These are phyloP conservation scores for Incumbomyces lentus DNA, from an alignment of 2,329 filamentous ascomycete genomes.

Conservation along the genomic window DNA sequence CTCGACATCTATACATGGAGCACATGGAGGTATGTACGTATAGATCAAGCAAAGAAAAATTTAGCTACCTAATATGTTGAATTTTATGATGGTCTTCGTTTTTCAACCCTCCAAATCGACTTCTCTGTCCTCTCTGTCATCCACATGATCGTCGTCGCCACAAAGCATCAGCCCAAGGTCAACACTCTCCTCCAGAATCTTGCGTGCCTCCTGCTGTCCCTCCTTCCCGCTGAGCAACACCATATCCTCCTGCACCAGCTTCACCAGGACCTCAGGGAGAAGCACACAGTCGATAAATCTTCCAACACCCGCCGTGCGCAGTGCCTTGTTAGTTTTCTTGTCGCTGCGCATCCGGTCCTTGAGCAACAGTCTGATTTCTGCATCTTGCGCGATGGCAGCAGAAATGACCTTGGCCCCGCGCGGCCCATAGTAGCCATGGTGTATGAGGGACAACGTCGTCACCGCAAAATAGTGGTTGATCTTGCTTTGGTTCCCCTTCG, in stretches of 20 bases:
- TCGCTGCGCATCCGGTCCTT: conserved; percentile 43
- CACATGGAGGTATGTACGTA: too few species aligned
- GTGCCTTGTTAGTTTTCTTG: conserved; percentile 43
- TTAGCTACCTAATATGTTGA: too few species aligned
- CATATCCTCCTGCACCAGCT: conserved; percentile 52
- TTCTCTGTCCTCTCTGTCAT: conserved; percentile 27
- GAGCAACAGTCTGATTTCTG: conserved; percentile 48
- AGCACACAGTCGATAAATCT: conserved; percentile 64
- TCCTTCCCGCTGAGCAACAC: conserved; percentile 27
- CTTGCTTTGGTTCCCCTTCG: conserved; percentile 14
- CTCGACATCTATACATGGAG: too few species aligned
- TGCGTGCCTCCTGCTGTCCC: conserved; percentile 29
- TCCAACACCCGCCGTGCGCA: conserved; percentile 56
- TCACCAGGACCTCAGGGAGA: conserved; percentile 57
- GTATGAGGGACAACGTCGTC: conserved; percentile 43
- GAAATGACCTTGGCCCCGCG: conserved; percentile 63
- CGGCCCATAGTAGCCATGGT: conserved; percentile 75
- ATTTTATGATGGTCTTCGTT: too few species aligned
- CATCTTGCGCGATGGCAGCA: conserved; percentile 30
- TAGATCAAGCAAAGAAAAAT: too few species aligned
- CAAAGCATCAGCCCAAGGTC: conserved; percentile 58
- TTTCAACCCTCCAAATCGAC: too few species aligned
- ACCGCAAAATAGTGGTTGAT: conserved; percentile 39
- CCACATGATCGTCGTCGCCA: conserved; percentile 51
- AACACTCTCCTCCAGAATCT: conserved; percentile 56